Evolutionary conservation across 2,329 filamentous ascomycete species (phyloP).

Genomic region (Tolypocladium cylindrosporum): DNA sequence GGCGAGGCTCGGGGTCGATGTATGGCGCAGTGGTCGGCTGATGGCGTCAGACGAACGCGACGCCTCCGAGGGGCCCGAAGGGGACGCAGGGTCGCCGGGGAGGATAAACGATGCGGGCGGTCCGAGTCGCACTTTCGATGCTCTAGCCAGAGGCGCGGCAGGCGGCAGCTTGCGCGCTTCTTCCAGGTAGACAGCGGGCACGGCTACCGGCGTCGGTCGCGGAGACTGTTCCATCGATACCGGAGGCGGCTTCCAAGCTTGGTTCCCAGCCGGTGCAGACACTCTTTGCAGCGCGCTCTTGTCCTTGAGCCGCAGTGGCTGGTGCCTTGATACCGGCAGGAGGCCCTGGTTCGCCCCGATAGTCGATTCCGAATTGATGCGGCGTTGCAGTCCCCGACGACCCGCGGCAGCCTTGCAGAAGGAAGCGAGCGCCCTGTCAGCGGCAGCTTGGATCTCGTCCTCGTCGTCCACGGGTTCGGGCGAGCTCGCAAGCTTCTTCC

Average conservation of each 20-base stretch:
- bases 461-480: constrained; percentile 4
- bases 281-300: background rate
- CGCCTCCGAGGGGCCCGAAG: background rate
- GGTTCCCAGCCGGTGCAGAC: background rate
- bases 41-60: background rate
- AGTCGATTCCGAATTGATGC: constrained; percentile 8
- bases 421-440: constrained; percentile 9
- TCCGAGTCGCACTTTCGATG: constrained; percentile 6
- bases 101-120: constrained; percentile 11
- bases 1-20: constrained; percentile 3
- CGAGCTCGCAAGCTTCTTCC: constrained; percentile 1
- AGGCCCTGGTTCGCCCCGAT: constrained; percentile 11
- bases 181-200: constrained; percentile 11
- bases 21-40: constrained; percentile 4
- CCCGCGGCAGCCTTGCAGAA: constrained; percentile 9
- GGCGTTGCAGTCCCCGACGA: constrained; percentile 3
- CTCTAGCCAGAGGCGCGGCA: constrained; percentile 4
- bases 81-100: background rate
- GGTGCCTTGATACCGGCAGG: constrained; percentile 27
- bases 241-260: background rate
- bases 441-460: constrained; percentile 7
- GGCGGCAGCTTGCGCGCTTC: constrained; percentile 9
- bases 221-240: background rate
- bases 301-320: constrained; percentile 21
- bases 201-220: background rate